A percentile compares a stretch with the other conserved stretches of the same genome.
Evolutionary conservation across 2,329 filamentous ascomycete genomes (phyloP).

Genomic region (Colletotrichum costaricense): DNA sequence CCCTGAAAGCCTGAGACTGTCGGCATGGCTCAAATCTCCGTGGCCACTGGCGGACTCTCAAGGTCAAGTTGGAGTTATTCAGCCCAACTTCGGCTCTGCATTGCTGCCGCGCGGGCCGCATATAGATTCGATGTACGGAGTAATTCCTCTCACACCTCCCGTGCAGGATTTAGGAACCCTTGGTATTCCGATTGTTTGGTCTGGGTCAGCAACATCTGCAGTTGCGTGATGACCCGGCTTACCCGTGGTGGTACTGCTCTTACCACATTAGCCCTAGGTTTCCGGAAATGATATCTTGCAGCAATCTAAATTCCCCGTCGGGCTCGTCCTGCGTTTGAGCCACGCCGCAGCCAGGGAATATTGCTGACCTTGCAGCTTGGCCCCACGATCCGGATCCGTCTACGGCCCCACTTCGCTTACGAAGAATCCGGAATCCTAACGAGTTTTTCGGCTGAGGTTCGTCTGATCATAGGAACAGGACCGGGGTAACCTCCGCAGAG

Average conservation of each 20-base stretch:
- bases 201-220: not conserved
- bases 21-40: not conserved
- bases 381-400: not conserved
- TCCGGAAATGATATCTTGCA: not conserved
- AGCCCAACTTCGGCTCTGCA: not conserved
- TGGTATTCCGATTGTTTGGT: not conserved
- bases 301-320: not conserved
- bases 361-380: not conserved
- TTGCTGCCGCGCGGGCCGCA: not conserved
- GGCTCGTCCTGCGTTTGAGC: not conserved
- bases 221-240: not conserved
- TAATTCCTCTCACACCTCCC: not conserved
- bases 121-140: not conserved
- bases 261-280: not conserved
- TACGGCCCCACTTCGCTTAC: not conserved
- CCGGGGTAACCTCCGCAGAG: not conserved
- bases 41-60: not conserved
- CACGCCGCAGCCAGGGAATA: not conserved
- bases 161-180: not conserved
- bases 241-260: not conserved
- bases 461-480: not conserved
- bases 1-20: not conserved
- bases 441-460: not conserved
- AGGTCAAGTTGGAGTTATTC: not conserved
- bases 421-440: not conserved